These are phyloP conservation scores for Lentinula raphanica DNA, from an alignment of 768 basidiomycete species.

Conservation along the genomic window DNA sequence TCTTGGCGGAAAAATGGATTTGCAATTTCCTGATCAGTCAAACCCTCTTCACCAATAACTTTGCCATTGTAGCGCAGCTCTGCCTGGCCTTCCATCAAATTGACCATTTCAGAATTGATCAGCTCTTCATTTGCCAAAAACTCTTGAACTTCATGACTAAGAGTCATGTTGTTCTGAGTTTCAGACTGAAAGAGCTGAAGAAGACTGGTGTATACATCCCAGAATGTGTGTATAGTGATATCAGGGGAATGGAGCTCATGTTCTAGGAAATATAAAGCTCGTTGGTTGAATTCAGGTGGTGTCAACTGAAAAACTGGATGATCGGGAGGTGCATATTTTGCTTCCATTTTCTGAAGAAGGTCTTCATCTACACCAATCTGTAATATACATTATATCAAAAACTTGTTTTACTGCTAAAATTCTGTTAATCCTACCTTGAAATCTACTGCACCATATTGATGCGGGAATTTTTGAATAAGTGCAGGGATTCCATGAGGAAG, in stretches of 20 bases:
- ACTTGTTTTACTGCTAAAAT: no score
- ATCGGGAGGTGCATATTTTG: slow-evolving; percentile 21
- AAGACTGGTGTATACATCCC: not conserved
- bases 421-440: not conserved
- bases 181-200: not conserved
- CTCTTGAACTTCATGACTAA: not conserved
- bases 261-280: not conserved
- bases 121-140: not conserved
- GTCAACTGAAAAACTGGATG: slow-evolving; percentile 27
- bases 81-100: not conserved
- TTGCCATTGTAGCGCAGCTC: not conserved
- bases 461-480: not conserved
- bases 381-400: not conserved
- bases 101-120: not conserved
- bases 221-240: not conserved
- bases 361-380: slow-evolving; percentile 15
- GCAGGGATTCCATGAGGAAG: not conserved
- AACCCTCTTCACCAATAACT: not conserved
- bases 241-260: not conserved
- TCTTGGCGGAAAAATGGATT: not conserved
- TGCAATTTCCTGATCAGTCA: not conserved
- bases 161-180: not conserved
- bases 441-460: not conserved
- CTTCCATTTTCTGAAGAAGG: slow-evolving; percentile 14
- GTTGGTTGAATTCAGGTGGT: slow-evolving; percentile 16